Evolutionary conservation across 2,329 filamentous ascomycete genomes (phyloP).

Genomic region (Cladosporium sp.): DNA sequence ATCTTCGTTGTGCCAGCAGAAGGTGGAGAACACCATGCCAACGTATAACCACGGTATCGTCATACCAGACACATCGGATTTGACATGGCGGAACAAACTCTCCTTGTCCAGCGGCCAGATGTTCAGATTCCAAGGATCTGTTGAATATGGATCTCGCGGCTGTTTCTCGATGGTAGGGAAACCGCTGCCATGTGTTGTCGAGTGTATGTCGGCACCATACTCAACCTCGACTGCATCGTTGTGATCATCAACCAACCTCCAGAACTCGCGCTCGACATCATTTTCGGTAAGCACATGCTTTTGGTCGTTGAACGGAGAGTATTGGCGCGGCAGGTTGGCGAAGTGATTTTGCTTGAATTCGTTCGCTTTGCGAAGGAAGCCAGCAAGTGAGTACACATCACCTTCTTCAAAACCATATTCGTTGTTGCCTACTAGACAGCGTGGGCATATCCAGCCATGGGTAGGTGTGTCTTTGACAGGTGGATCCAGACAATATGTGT

Average conservation of each 20-base stretch:
- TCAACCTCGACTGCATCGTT: conserved; percentile 97
- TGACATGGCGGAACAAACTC: conserved; percentile 93
- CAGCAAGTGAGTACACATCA: conserved; percentile 86
- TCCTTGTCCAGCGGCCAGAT: conserved; percentile 85
- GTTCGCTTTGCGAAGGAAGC: conserved; percentile 93
- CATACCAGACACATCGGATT: conserved; percentile 98
- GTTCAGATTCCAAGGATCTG: conserved; percentile 94
- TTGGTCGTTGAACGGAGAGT: conserved; percentile 77
- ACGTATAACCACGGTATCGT: conserved; percentile 99
- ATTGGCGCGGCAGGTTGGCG: conserved; percentile 54
- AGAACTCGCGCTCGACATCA: conserved; percentile 94
- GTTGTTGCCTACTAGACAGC: conserved; percentile 91
- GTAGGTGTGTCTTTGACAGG: conserved; percentile 75
- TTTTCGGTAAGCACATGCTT: conserved; percentile 83
- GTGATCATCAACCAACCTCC: conserved; percentile 87
- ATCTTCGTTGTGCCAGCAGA: conserved; percentile 99
- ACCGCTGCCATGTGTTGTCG: conserved; percentile 93
- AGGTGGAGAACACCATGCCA: conserved; percentile 98
- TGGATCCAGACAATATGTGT: conserved; percentile 84
- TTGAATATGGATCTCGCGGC: conserved; percentile 79
- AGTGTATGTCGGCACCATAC: conserved; percentile 97
- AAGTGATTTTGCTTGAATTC: conserved; percentile 96
- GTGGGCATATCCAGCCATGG: conserved; percentile 90
- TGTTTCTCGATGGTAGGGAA: conserved; percentile 93
- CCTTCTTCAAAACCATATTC: conserved; percentile 98